Percentiles rank a stretch among this genome's conserved stretches.
Evolutionary conservation across 23 red algal genomes (phyloP).

Genomic region (Gracilaria domingensis): DNA sequence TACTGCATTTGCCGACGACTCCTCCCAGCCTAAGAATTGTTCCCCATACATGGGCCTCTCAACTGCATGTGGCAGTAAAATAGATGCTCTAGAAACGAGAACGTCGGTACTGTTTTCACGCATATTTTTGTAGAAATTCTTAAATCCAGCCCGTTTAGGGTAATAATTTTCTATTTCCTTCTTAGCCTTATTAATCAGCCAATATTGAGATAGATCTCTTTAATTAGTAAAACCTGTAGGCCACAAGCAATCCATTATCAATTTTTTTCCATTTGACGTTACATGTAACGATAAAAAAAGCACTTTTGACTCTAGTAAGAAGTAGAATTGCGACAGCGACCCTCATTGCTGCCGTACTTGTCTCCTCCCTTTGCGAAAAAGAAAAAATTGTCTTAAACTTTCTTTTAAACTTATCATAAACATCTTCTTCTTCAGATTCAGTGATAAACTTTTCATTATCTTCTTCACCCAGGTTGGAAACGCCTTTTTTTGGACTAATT

Average conservation of each 20-base stretch:
- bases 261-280: background rate
- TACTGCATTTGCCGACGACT: background rate
- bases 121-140: background rate
- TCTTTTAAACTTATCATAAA: too few species aligned
- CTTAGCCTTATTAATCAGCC: background rate
- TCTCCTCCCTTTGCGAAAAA: background rate
- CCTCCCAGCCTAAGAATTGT: background rate
- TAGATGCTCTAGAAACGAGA: background rate
- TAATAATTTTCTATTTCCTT: background rate
- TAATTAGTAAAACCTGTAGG: background rate
- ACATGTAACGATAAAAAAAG: background rate
- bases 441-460: too few species aligned
- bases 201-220: background rate
- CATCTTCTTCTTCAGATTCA: too few species aligned
- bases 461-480: too few species aligned
- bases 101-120: background rate
- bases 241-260: background rate
- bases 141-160: background rate
- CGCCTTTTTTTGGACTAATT: too few species aligned
- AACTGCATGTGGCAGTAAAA: background rate
- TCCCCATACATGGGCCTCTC: background rate
- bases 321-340: background rate
- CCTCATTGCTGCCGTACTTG: background rate
- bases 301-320: background rate
- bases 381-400: too few species aligned